phyloP scores from a whole-genome alignment of 441 rosid genomes.

The Croton laevigatus region DNA sequence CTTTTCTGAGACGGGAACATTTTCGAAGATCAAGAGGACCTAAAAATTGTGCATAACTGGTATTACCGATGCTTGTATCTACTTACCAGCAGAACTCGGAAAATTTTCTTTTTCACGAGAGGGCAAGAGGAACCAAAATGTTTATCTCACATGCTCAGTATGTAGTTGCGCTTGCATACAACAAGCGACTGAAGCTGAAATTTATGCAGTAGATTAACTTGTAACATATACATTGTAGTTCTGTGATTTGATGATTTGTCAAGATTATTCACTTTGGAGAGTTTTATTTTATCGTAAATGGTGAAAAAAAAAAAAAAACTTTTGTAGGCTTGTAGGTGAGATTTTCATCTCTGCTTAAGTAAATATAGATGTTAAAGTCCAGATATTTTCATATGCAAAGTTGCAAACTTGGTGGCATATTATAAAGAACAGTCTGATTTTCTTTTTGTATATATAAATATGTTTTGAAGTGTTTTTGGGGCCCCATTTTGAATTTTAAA shows the following conservation, averaged over 20 bases:
- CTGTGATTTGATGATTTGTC: background rate
- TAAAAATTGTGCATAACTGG: slow-evolving; percentile 22
- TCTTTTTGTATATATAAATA: no score
- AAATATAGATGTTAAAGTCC: no score
- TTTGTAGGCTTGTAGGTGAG: background rate
- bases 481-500: no score
- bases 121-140: background rate
- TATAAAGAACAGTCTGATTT: no score
- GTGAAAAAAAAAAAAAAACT: background rate
- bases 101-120: background rate
- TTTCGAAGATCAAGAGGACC: slow-evolving; percentile 82
- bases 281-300: background rate
- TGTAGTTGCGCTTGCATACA: background rate
- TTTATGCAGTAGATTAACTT: background rate
- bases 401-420: no score
- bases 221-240: background rate
- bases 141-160: background rate
- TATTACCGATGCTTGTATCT: background rate
- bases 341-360: background rate
- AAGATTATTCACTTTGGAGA: background rate
- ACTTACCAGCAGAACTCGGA: background rate
- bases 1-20: slow-evolving; percentile 89
- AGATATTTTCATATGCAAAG: no score
- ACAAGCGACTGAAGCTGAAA: background rate
- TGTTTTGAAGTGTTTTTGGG: no score